A percentile compares a stretch with the other conserved stretches of the same genome.
These are phyloP conservation scores for Leccinum rimulosum DNA, from an alignment of 768 basidiomycete species.

Conservation along the genomic window DNA sequence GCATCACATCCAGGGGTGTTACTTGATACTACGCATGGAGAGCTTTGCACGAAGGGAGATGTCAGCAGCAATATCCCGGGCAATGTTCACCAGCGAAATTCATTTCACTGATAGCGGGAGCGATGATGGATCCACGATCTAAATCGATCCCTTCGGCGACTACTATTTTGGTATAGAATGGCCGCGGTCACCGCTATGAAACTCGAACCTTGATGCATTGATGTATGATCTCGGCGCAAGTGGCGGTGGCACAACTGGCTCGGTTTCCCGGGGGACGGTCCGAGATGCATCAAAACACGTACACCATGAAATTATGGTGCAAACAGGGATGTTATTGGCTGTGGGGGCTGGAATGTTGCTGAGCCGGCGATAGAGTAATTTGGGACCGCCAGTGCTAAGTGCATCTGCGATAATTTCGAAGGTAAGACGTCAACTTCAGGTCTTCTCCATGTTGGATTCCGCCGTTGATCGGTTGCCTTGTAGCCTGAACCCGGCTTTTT, in stretches of 20 bases:
- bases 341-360: not conserved
- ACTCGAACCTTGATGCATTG: not conserved
- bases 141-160: not conserved
- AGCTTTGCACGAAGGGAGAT: constrained; percentile 11
- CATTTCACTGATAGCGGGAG: not conserved
- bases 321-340: not conserved
- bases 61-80: not conserved
- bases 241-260: not conserved
- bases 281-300: not conserved
- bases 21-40: constrained; percentile 23
- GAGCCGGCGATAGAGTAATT: not conserved
- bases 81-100: constrained; percentile 13
- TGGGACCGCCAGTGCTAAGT: not conserved
- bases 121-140: too few species aligned
- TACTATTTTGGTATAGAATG: not conserved
- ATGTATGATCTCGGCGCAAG: not conserved
- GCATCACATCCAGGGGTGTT: constrained; percentile 20
- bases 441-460: not conserved
- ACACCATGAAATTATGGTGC: not conserved
- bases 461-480: not conserved
- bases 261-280: not conserved
- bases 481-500: not conserved
- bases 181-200: not conserved
- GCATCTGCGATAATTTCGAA: not conserved
- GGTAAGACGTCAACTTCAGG: not conserved